phyloP scores from a whole-genome alignment of 2,329 filamentous ascomycete species.

The Neodidymelliopsis sp. region DNA sequence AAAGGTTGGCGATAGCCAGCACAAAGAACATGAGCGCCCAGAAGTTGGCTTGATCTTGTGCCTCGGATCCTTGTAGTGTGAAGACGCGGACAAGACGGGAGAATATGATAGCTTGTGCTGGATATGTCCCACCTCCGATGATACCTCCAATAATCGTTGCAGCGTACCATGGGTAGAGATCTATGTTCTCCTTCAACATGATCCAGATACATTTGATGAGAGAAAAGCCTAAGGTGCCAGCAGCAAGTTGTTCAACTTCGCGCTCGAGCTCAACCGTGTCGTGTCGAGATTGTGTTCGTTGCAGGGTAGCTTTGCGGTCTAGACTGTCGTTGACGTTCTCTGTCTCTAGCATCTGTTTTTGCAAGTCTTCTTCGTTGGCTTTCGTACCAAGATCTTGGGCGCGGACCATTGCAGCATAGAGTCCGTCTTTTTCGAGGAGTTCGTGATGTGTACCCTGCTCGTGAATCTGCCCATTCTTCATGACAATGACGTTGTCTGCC shows the following conservation, averaged over 20 bases:
- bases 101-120: constrained; percentile 26
- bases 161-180: constrained; percentile 14
- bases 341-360: constrained; percentile 7
- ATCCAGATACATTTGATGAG: constrained; percentile 21
- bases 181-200: constrained; percentile 21
- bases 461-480: constrained; percentile 49
- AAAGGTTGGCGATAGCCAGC: constrained; percentile 23
- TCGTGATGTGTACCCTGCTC: constrained; percentile 44
- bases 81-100: constrained; percentile 25
- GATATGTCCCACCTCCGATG: constrained; percentile 12
- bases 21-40: constrained; percentile 37
- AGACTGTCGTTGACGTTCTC: constrained; percentile 1
- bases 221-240: constrained; percentile 17
- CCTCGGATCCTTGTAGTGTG: constrained; percentile 21
- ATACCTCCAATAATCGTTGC: constrained; percentile 8
- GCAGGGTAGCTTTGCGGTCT: constrained; percentile 11
- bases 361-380: constrained; percentile 1
- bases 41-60: constrained; percentile 25
- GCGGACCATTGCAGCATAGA: constrained; percentile 29
- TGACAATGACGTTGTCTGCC: constrained; percentile 51
- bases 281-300: constrained; percentile 16
- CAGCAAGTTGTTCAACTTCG: constrained; percentile 17
- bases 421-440: constrained; percentile 19
- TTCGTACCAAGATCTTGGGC: constrained; percentile 38
- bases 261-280: constrained; percentile 2